phyloP scores from a whole-genome alignment of 495 filamentous ascomycete genomes.

The Aspergillus baeticus region DNA sequence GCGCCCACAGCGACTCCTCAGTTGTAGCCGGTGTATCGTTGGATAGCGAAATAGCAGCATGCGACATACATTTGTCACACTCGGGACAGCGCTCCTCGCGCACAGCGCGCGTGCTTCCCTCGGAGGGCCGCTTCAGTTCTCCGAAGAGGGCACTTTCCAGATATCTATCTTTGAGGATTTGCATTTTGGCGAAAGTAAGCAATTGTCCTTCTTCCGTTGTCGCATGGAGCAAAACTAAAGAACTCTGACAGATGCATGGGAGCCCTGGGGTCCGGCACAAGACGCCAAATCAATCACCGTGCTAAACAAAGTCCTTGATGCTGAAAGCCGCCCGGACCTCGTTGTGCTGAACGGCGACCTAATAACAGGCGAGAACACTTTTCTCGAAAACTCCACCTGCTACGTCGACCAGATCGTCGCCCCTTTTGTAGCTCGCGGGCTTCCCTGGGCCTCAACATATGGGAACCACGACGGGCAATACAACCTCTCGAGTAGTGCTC shows the following conservation, averaged over 20 bases:
- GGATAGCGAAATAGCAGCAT: too few relatives aligned
- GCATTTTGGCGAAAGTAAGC: constrained; percentile 65
- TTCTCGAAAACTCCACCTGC: constrained; percentile 52
- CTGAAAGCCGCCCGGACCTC: constrained; percentile 51
- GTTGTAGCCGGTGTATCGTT: too few relatives aligned
- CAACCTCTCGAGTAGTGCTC: constrained; percentile 54
- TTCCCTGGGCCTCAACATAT: constrained; percentile 68
- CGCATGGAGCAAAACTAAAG: too few relatives aligned
- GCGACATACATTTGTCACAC: too few relatives aligned
- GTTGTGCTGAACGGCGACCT: constrained; percentile 75
- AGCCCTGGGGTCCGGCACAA: constrained; percentile 49
- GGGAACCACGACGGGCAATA: constrained; percentile 70
- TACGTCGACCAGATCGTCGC: constrained; percentile 64
- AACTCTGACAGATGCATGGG: constrained; percentile 35
- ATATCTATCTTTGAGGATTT: constrained; percentile 66
- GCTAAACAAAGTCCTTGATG: constrained; percentile 58
- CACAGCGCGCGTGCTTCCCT: too few relatives aligned
- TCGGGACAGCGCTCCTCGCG: too few relatives aligned
- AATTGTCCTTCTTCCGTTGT: too few relatives aligned
- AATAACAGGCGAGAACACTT: constrained; percentile 67
- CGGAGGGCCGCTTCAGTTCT: constrained; percentile 15
- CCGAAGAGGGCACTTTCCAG: constrained; percentile 38
- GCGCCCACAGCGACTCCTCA: too few relatives aligned
- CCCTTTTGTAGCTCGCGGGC: constrained; percentile 49
- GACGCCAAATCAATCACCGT: constrained; percentile 59